A percentile compares a stretch with the other conserved stretches of the same genome.
These are phyloP conservation scores for Iodosphaeria phyllophila DNA, from an alignment of 2,329 filamentous ascomycete species.

Conservation along the genomic window DNA sequence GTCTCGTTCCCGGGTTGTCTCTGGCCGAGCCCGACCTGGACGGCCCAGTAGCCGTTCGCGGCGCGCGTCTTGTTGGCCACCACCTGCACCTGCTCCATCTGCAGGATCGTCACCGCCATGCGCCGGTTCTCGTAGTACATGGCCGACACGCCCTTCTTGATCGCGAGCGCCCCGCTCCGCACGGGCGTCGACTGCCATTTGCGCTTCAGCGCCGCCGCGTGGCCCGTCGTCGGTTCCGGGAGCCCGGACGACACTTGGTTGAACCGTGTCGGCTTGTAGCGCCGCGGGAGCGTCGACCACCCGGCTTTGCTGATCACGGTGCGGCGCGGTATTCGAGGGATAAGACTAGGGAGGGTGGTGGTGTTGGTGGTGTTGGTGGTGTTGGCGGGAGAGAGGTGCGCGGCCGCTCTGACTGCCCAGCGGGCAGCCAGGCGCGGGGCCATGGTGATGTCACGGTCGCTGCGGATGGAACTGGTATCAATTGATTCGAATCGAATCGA, in stretches of 20 bases:
- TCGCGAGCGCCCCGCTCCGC: conserved; percentile 66
- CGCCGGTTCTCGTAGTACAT: conserved; percentile 66
- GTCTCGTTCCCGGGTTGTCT: conserved; percentile 59
- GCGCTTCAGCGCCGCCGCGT: conserved; percentile 40
- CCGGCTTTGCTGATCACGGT: conserved; percentile 40
- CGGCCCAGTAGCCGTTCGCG: conserved; percentile 80
- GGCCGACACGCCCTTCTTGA: conserved; percentile 93
- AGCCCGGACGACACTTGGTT: conserved; percentile 39
- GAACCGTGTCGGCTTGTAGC: conserved; percentile 37
- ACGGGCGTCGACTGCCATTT: conserved; percentile 38
- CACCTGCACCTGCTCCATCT: conserved; percentile 84
- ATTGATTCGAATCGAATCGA: too few species aligned
- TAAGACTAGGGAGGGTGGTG: conserved; percentile 15
- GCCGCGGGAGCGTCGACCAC: conserved; percentile 36
- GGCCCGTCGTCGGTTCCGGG: conserved; percentile 35
- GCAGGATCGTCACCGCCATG: conserved; percentile 76
- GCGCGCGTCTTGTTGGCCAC: conserved; percentile 67
- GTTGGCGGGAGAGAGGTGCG: conserved; percentile 12
- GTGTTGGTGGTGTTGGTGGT: conserved; percentile 9
- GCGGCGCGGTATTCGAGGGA: conserved; percentile 25
- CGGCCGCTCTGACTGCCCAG: conserved; percentile 25
- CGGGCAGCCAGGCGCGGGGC: conserved; percentile 24
- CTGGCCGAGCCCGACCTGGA: conserved; percentile 69
- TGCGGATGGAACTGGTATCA: too few species aligned
- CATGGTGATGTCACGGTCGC: too few species aligned